phyloP scores from a whole-genome alignment of 768 basidiomycete species.

The Boletus fagicola region DNA sequence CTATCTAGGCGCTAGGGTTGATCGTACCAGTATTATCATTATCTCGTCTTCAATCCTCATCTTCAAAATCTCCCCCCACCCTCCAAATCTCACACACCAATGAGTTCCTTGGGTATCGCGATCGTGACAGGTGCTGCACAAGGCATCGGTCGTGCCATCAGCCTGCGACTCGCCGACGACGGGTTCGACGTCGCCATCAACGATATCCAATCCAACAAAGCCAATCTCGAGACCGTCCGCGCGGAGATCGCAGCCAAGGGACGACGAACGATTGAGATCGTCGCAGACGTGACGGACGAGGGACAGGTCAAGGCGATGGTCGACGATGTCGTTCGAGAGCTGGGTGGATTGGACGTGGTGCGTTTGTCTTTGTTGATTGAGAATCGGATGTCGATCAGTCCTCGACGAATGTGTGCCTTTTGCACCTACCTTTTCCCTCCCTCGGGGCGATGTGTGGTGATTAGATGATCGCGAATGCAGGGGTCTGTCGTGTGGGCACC shows the following conservation, averaged over 20 bases:
- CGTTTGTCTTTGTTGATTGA: not conserved
- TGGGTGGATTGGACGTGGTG: constrained; percentile 19
- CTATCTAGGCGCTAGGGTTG: too few relatives aligned
- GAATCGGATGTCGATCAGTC: not conserved
- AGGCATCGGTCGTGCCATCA: constrained; percentile 51
- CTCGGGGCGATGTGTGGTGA: too few relatives aligned
- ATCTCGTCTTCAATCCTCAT: not conserved
- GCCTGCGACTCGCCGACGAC: constrained; percentile 40
- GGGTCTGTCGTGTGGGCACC: constrained; percentile 7
- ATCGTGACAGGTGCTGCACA: constrained; percentile 45
- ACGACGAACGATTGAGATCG: not conserved
- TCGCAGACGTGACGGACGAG: constrained; percentile 6
- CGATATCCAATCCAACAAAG: constrained; percentile 31
- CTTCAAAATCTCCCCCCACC: not conserved
- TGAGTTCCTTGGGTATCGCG: constrained; percentile 28
- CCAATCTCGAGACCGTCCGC: constrained; percentile 3
- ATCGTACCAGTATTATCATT: not conserved
- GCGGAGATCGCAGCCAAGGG: not conserved
- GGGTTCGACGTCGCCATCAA: constrained; percentile 49
- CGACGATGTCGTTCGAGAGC: constrained; percentile 1
- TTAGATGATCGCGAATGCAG: constrained; percentile 21
- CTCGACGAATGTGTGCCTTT: not conserved
- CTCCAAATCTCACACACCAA: not conserved
- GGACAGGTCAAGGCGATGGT: constrained; percentile 14
- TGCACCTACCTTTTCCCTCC: not conserved